Base-by-base conservation (phyloP, 2,329 filamentous ascomycete species). In the Davidsoniella neocaledoniae region DNA sequence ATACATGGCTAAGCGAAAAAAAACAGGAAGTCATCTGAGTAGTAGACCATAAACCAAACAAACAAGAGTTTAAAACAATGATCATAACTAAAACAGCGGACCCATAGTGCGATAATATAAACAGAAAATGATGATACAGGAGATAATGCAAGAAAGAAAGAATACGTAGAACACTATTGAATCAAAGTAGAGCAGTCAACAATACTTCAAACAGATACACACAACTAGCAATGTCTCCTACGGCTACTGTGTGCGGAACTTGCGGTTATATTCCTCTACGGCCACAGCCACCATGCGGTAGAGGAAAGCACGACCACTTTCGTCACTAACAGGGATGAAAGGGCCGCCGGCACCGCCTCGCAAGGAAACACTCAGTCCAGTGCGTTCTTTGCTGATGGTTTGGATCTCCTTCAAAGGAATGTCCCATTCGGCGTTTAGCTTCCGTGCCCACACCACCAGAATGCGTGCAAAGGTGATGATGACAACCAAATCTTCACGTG, bases 321-420 rank as follows among this genome's bases (percentile, higher is more conserved):
- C 90, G 58, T 94, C 87, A n/a, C 79, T 81, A 5, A 96, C 83
- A 0, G 91, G 91, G 5, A 98, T 80, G 60, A 96, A 98, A 2
- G 91, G 91, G 0, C 91, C 91, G 61, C 94, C 94, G 2, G 82
- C 85, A 3, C 88, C 90, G 9, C 88, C 90, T 57, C 94, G 83
- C 56, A 96, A 68, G 43, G 84, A 81, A 54, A 98, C 76, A 57
- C 85, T 88, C 66, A 98, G 79, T 0, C 91, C 93, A 0, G 91
- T 98, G 48, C 91, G 73, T 71, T 98, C 93, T 69, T 96, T 98
- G 43, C 82, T 84, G 56, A 98, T 96, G 0, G 88, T 96, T 70
- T 96, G 88, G 17, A 98, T 79, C 62, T 98, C 91, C 61, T 91
- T 95, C 56, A 98, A 72, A 23, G 86, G 84, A 9, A 96, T 86